Evolutionary conservation across 148 eudicot species (phyloP), one percentile per base, ranked within the genome.

Genomic region (Rhododendron henanense): DNA sequence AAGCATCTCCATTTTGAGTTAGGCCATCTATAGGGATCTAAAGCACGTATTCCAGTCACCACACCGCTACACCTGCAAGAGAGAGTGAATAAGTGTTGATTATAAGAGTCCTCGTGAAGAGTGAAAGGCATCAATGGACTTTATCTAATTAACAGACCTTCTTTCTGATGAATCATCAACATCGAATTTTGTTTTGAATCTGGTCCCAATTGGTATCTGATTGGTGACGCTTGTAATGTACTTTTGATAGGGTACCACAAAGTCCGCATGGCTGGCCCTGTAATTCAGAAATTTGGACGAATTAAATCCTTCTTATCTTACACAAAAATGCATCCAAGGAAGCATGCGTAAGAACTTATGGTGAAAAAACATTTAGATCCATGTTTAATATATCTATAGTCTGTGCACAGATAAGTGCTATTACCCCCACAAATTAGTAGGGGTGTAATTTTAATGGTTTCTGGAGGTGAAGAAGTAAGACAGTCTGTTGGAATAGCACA

Each of bases 261-360:
- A 96, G 84, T 96, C 94, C 65, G 96, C 92, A 88, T 94, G 96
- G 85, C 92, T 94, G 59, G 94, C 95, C 94, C 98, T 94, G 91
- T 82, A 92, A 82, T 81, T 31, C 71, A 89, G 87, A 79, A 75
- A 14, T 63, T 44, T 25, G 48, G 19, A 65, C 71, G 39, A 59
- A 61, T 33, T 74, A 81, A 48, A 59, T 4, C 21, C 28, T 28
- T 16, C 85, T 67, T 48, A 28, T 48, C n/a, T 14, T 47, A 2
- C 37, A 8, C 39, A 47, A 14, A 59, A 31, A 69, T 18, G 41
- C 37, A 50, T 71, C 78, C 10, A 84, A 48, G 21, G 33, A 73
- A 71, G 47, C 3, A 45, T 2, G 61, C 2, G 28, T 33, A 65
- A 16, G 13, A 31, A 75, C 85, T 83, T 4, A 65, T 21, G 44